Conservation (phyloP, 495 filamentous ascomycete genomes). For the Opeltia flavorubescens region DNA sequence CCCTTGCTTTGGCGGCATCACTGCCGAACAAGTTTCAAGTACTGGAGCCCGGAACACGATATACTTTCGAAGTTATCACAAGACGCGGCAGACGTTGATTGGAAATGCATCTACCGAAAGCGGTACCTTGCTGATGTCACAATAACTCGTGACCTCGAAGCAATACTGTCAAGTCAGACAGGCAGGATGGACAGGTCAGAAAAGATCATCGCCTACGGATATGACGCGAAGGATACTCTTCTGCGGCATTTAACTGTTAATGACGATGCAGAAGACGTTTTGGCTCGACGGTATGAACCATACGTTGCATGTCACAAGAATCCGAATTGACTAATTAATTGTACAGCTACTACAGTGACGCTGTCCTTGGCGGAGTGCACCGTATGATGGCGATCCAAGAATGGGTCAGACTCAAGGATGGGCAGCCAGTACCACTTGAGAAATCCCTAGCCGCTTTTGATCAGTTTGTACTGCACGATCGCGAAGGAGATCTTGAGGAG, state of each 20-base stretch:
- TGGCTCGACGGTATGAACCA: slow-evolving; percentile 58
- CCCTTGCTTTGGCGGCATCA: slow-evolving; percentile 67
- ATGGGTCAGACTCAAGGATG: slow-evolving; percentile 47
- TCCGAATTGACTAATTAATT: background rate
- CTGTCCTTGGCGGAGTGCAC: slow-evolving; percentile 65
- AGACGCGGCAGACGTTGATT: slow-evolving; percentile 47
- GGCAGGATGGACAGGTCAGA: slow-evolving; percentile 55
- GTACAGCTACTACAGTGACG: slow-evolving; percentile 57
- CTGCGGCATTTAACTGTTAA: slow-evolving; percentile 44
- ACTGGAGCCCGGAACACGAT: slow-evolving; percentile 58
- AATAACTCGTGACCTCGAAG: slow-evolving; percentile 47
- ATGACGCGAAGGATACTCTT: slow-evolving; percentile 79
- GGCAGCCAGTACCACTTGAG: slow-evolving; percentile 48
- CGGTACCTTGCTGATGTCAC: slow-evolving; percentile 39
- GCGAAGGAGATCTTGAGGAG: slow-evolving; percentile 57
- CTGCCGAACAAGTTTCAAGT: slow-evolving; percentile 50
- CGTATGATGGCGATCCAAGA: slow-evolving; percentile 61
- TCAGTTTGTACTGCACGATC: slow-evolving; percentile 64
- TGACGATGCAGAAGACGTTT: slow-evolving; percentile 52
- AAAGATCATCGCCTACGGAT: slow-evolving; percentile 55
- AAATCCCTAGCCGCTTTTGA: slow-evolving; percentile 69
- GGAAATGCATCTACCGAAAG: slow-evolving; percentile 58
- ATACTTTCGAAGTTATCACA: slow-evolving; percentile 40
- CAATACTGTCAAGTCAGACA: slow-evolving; percentile 52
- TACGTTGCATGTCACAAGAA: background rate